Conservation (phyloP, 2,329 filamentous ascomycete species). For the Aspergillus thermomutatus region DNA sequence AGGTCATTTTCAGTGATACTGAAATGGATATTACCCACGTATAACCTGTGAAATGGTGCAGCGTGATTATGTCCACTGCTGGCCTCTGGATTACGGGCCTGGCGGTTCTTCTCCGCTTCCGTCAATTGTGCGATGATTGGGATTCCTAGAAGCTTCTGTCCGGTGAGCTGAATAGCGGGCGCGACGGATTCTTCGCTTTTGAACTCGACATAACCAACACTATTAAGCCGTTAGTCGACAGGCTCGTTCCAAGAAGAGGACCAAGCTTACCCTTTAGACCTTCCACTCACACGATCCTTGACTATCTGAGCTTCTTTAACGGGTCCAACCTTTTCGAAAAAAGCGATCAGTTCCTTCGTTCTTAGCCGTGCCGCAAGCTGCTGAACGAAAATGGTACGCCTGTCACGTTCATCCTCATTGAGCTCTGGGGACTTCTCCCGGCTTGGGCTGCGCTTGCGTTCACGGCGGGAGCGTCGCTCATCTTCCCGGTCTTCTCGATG, state of each 20-base stretch:
- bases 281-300: slow-evolving; percentile 92
- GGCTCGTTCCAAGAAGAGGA: slow-evolving; percentile 1
- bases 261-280: slow-evolving; percentile 83
- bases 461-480: slow-evolving; percentile 51
- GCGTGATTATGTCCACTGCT: slow-evolving; percentile 70
- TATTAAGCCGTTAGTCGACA: slow-evolving; percentile 38
- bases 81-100: slow-evolving; percentile 76
- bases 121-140: slow-evolving; percentile 98
- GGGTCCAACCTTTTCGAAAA: slow-evolving; percentile 91
- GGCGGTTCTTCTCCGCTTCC: slow-evolving; percentile 98
- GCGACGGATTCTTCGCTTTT: slow-evolving; percentile 91
- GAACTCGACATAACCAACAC: slow-evolving; percentile 99
- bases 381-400: slow-evolving; percentile 96
- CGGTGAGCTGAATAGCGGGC: slow-evolving; percentile 94
- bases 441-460: slow-evolving; percentile 45
- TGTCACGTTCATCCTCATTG: slow-evolving; percentile 93
- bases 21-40: slow-evolving; percentile 99
- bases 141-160: slow-evolving; percentile 96
- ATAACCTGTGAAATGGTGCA: slow-evolving; percentile 94
- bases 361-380: slow-evolving; percentile 92
- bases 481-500: slow-evolving; percentile 49
- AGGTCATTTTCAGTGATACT: slow-evolving; percentile 96
- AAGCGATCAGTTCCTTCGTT: slow-evolving; percentile 86
- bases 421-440: slow-evolving; percentile 59
- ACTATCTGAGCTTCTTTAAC: slow-evolving; percentile 98